Percentiles rank a stretch among this genome's conserved stretches.
Evolutionary conservation across 2,329 filamentous ascomycete genomes (phyloP).

Genomic region (Phymatotrichopsis omnivora): DNA sequence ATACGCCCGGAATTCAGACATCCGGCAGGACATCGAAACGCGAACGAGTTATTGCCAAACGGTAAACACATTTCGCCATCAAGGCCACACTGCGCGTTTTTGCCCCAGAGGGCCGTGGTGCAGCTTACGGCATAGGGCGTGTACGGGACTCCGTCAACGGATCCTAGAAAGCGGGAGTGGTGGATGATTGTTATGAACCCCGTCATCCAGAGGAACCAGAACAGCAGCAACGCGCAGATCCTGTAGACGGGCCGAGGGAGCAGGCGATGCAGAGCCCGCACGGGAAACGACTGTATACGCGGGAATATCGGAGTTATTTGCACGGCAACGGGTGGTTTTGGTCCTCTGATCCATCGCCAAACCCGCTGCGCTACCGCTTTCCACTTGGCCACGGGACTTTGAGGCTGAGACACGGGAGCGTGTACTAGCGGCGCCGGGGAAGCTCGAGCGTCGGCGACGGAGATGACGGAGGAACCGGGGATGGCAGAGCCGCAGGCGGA

Average conservation of each 20-base stretch:
- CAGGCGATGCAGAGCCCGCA: constrained; percentile 47
- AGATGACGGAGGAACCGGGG: no score
- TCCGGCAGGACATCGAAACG: constrained; percentile 65
- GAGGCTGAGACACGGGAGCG: no score
- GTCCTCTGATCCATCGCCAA: constrained; percentile 38
- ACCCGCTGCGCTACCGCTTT: no score
- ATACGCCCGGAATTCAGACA: constrained; percentile 53
- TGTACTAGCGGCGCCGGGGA: no score
- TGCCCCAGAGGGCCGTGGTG: constrained; percentile 56
- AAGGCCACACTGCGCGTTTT: constrained; percentile 61
- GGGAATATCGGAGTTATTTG: constrained; percentile 54
- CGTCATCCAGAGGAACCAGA: constrained; percentile 57
- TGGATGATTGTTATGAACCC: constrained; percentile 60
- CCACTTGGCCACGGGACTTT: no score
- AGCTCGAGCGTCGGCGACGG: no score
- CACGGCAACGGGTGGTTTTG: constrained; percentile 43
- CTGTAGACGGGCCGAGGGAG: constrained; percentile 11
- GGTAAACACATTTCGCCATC: constrained; percentile 66
- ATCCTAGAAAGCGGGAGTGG: constrained; percentile 48
- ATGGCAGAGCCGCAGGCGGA: no score
- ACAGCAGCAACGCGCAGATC: constrained; percentile 45
- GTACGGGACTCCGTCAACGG: constrained; percentile 59
- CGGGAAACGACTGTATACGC: constrained; percentile 54
- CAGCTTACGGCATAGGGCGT: constrained; percentile 56
- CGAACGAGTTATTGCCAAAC: constrained; percentile 57